Evolutionary conservation across 176 grass and related monocot species (phyloP).

Genomic region (Luzula sylvatica): DNA sequence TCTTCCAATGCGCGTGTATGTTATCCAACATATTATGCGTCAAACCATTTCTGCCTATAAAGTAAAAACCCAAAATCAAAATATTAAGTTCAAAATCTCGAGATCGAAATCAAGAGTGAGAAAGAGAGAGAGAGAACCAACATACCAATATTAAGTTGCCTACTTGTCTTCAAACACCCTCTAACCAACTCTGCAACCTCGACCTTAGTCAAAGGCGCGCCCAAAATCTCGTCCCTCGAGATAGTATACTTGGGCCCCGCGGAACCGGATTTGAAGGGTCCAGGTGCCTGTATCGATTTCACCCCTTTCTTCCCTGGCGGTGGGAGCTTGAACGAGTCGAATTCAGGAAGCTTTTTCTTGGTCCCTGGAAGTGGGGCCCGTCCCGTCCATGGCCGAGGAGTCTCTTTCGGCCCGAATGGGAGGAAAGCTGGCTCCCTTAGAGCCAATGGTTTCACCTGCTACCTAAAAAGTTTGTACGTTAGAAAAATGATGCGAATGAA

Average conservation of each 20-base stretch:
- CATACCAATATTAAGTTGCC: slow-evolving; percentile 80
- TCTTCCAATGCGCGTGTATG: slow-evolving; percentile 90
- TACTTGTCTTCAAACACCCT: slow-evolving; percentile 43
- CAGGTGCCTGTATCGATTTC: slow-evolving; percentile 67
- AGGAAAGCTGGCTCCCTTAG: slow-evolving; percentile 62
- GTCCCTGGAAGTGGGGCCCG: slow-evolving; percentile 62
- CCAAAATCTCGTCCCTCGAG: slow-evolving; percentile 68
- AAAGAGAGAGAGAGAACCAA: background rate
- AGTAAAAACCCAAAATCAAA: slow-evolving; percentile 10
- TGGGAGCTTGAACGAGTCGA: slow-evolving; percentile 76
- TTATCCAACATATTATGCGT: slow-evolving; percentile 97
- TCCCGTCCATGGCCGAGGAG: slow-evolving; percentile 76
- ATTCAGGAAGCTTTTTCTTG: slow-evolving; percentile 78
- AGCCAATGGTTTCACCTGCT: slow-evolving; percentile 50
- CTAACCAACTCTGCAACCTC: slow-evolving; percentile 55
- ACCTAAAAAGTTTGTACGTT: slow-evolving; percentile 2
- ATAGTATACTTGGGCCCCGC: slow-evolving; percentile 48
- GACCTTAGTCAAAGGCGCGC: slow-evolving; percentile 59
- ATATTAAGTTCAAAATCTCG: background rate
- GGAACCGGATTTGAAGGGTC: slow-evolving; percentile 60
- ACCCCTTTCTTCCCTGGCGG: slow-evolving; percentile 73
- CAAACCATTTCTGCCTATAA: slow-evolving; percentile 81
- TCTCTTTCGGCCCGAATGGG: slow-evolving; percentile 67
- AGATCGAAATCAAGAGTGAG: too few species aligned
- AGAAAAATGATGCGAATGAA: background rate